These are phyloP conservation scores for Peronospora destructor DNA, from an alignment of 352 stramenopile species.

Conservation along the genomic window DNA sequence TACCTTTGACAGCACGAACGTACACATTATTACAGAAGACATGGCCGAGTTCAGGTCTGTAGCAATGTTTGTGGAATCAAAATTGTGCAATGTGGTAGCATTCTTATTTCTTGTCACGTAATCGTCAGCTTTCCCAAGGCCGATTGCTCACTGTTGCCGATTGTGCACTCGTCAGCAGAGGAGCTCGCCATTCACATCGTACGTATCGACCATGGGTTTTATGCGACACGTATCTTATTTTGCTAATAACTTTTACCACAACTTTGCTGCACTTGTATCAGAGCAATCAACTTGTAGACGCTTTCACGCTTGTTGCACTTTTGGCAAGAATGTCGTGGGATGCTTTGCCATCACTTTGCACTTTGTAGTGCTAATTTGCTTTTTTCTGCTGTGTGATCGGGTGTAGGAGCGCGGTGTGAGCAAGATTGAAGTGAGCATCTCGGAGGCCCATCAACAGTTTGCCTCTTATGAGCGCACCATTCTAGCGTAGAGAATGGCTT, in stretches of 20 bases:
- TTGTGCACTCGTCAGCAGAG: conserved; percentile 96
- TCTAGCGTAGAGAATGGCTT: conserved; percentile 31
- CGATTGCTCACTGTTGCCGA: conserved; percentile 94
- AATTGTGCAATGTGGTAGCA: not conserved
- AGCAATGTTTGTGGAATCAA: not conserved
- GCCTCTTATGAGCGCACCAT: conserved; percentile 75
- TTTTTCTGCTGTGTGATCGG: not conserved
- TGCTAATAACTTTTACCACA: too few relatives aligned
- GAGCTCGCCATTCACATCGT: conserved; percentile 94
- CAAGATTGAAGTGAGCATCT: conserved; percentile 92
- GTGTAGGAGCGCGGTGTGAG: conserved; percentile 61
- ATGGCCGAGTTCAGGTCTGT: conserved; percentile 86
- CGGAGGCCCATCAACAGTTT: conserved; percentile 89
- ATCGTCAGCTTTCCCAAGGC: conserved; percentile 82
- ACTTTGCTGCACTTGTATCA: conserved; percentile 19
- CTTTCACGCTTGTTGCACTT: conserved; percentile 72
- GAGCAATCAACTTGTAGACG: conserved; percentile 84
- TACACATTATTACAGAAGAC: conserved; percentile 92
- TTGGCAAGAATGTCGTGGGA: conserved; percentile 29
- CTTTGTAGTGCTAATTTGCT: not conserved
- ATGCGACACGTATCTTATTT: too few relatives aligned
- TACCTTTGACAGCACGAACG: conserved; percentile 78
- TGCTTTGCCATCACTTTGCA: not conserved
- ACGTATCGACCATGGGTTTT: conserved; percentile 19
- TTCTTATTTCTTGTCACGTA: not conserved